A percentile compares a stretch with the other conserved stretches of the same genome.
Conservation (phyloP, 106 monocot genomes). For the Agapanthus africanus region DNA sequence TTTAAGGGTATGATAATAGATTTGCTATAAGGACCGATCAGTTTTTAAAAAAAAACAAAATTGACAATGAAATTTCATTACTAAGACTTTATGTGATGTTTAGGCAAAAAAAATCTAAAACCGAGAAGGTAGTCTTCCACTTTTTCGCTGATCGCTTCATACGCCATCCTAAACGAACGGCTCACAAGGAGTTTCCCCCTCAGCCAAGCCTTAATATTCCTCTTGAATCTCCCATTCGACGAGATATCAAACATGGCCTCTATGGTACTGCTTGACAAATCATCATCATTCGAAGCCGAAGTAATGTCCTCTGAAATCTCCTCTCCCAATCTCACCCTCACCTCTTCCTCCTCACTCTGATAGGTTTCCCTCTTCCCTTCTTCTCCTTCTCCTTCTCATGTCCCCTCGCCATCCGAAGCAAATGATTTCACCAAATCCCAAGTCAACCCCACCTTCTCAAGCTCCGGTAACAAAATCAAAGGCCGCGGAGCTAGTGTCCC, state of each 20-base stretch:
- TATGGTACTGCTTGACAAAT: too few relatives aligned
- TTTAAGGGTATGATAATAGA: too few relatives aligned
- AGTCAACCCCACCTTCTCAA: conserved; percentile 15
- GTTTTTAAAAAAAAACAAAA: too few relatives aligned
- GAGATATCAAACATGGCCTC: conserved; percentile 31
- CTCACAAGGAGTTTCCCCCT: conserved; percentile 57
- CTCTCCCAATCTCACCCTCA: too few relatives aligned
- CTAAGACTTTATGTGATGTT: too few relatives aligned
- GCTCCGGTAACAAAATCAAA: conserved; percentile 6
- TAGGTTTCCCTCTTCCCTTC: neutral
- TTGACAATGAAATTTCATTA: too few relatives aligned
- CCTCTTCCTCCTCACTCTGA: conserved; percentile 16
- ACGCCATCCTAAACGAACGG: conserved; percentile 86
- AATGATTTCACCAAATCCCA: conserved; percentile 37
- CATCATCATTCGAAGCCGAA: conserved; percentile 59
- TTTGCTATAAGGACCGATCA: too few relatives aligned
- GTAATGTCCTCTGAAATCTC: conserved; percentile 34
- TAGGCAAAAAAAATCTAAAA: conserved; percentile 60
- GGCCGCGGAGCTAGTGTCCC: conserved; percentile 32
- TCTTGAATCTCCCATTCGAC: conserved; percentile 14
- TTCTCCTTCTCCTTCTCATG: conserved; percentile 18
- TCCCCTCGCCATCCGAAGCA: conserved; percentile 25
- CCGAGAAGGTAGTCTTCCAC: too few relatives aligned
- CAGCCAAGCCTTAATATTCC: conserved; percentile 47
- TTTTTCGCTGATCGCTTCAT: conserved; percentile 70